phyloP scores from a whole-genome alignment of 163 green algal genomes.

The Chlamydomonas reinhardtii region DNA sequence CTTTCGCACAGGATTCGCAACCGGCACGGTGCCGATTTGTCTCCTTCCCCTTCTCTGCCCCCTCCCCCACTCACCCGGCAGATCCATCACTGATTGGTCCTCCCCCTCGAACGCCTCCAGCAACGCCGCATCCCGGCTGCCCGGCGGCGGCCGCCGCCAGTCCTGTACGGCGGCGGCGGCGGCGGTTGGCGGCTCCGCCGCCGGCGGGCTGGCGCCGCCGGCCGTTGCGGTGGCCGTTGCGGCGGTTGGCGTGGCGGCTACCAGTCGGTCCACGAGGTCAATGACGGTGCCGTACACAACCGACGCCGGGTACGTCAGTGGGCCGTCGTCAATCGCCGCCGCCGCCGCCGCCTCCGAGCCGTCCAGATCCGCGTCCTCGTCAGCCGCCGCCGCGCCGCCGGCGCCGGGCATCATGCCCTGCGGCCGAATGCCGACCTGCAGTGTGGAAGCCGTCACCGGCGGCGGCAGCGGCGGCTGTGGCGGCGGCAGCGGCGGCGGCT shows the following conservation, averaged over 20 bases:
- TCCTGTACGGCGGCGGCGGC: neutral
- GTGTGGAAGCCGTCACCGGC: no score
- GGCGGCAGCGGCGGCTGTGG: no score
- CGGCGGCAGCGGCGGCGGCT: neutral
- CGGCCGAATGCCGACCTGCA: no score
- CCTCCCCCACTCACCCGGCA: slow-evolving; percentile 1
- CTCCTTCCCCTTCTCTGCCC: no score
- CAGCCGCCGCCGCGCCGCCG: no score
- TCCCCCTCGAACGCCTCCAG: slow-evolving; percentile 13
- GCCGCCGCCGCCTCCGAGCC: no score
- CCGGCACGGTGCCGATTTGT: no score
- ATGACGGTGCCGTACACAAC: slow-evolving; percentile 14
- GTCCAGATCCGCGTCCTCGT: no score
- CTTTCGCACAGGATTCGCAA: no score
- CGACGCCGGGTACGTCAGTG: neutral
- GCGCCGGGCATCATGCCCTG: no score
- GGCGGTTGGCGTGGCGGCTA: neutral
- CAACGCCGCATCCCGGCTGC: slow-evolving; percentile 2
- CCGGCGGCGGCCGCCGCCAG: neutral
- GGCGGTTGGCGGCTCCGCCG: neutral
- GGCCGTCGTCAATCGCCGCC: neutral
- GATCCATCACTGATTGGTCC: slow-evolving; percentile 9
- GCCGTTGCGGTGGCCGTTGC: neutral
- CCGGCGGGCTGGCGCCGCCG: neutral
- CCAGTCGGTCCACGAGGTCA: slow-evolving; percentile 3